Evolutionary conservation across 805 yeast species (phyloP), one percentile per base, ranked within the genome.

Genomic region (Kodamaea kakaduensis): DNA sequence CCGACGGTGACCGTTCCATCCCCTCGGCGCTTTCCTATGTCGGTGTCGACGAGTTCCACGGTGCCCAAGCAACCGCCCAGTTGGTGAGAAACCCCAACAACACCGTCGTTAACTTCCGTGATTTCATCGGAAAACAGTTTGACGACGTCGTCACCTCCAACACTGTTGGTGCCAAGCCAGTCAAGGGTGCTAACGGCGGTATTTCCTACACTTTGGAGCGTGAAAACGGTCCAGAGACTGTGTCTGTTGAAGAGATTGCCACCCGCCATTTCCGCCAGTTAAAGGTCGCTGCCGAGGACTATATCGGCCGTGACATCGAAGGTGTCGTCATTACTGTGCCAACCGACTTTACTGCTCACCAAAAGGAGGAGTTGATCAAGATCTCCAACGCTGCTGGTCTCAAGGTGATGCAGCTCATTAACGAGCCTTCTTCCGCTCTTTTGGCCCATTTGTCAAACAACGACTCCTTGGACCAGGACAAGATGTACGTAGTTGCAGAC

Each of bases 1-100:
- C 94, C 49, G 98, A 93, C 58, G 98, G 98, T 63, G 97, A 93
- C 68, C 86, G 97, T 70, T 76, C 90, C 42, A 93, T 93, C 58
- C 95, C 97, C 43, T 84, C 97, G 18, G 84, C 84, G 41, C 73
- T 93, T 43, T 79, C 97, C 13, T 93, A 89, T 60, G 88, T 88
- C 40, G 96, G 94, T 42, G 82, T 75, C 38, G 97, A 93, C 59
- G 97, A 93, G 69, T 93, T 86, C 68, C 97, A 93, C 58, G 98
- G 98, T 42, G 83, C 87, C 41, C 97, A 93, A 70, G 98, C 97
- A 40, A 68, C 81, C 51, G 89, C 88, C 38, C 97, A 93, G 69
- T 68, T 90, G 53, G 72, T 93, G 45, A 84, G 98, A 77, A 86
- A 88, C 73, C 80, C 97, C 42, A 67, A 66, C 38, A 85, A 79